Percentiles rank a stretch among this genome's conserved stretches.
These are phyloP conservation scores for Erythrophleum ivorense DNA, from an alignment of 331 rosid species.

Conservation along the genomic window DNA sequence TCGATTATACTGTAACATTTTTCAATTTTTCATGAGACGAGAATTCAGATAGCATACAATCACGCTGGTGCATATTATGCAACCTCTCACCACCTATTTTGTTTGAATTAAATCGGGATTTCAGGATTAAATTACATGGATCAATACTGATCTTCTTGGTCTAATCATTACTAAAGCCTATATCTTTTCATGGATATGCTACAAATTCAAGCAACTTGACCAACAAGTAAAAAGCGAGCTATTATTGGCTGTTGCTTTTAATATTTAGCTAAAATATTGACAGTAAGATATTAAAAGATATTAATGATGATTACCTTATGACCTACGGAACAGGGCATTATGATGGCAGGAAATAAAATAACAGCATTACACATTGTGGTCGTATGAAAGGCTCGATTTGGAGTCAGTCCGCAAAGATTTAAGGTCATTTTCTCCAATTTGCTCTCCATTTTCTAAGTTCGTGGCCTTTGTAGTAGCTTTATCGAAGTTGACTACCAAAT, in stretches of 20 bases:
- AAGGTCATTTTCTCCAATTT: neutral
- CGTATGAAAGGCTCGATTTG: neutral
- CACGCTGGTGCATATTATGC: constrained; percentile 7
- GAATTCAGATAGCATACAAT: neutral
- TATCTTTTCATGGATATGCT: neutral
- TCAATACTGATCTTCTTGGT: constrained; percentile 7
- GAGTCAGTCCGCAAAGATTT: neutral
- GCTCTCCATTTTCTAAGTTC: neutral
- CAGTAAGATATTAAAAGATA: constrained; percentile 34
- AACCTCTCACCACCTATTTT: neutral
- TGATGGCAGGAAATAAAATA: constrained; percentile 35
- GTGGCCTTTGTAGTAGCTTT: neutral
- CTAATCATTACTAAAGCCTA: neutral
- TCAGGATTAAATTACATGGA: neutral
- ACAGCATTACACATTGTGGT: constrained; percentile 43
- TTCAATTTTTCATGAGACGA: neutral
- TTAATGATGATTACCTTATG: neutral
- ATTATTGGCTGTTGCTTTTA: constrained; percentile 39
- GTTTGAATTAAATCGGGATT: neutral
- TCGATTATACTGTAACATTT: neutral
- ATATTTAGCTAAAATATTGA: constrained; percentile 38
- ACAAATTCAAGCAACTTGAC: neutral
- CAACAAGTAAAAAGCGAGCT: neutral
- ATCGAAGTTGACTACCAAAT: neutral
- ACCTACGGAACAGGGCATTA: constrained; percentile 2